phyloP scores from a whole-genome alignment of 805 yeast genomes.

The Candida silvatica region DNA sequence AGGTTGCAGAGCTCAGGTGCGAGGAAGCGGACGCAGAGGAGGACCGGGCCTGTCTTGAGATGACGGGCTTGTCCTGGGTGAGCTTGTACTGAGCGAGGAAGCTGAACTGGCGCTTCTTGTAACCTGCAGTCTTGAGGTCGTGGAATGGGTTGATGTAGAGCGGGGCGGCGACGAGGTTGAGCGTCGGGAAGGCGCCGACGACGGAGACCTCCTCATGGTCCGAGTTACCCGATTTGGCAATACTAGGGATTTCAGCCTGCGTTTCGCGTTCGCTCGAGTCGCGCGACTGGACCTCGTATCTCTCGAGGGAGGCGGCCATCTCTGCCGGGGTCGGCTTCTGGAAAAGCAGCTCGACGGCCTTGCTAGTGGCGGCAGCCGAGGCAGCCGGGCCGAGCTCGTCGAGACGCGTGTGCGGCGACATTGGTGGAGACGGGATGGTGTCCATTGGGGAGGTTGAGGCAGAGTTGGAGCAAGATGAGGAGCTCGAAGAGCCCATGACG shows the following conservation, averaged over 20 bases:
- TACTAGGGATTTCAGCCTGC: too few species aligned
- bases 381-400: conserved; percentile 5
- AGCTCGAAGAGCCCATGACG: not conserved
- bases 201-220: too few species aligned
- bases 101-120: conserved; percentile 38
- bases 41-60: too few species aligned
- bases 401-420: conserved; percentile 27
- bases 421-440: conserved; percentile 30
- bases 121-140: conserved; percentile 31
- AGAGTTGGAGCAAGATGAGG: not conserved
- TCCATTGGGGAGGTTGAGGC: not conserved
- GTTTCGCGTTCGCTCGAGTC: too few species aligned
- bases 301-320: conserved; percentile 6
- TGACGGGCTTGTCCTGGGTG: conserved; percentile 1
- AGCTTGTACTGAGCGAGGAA: conserved; percentile 45
- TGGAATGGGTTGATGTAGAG: conserved; percentile 46
- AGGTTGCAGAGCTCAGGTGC: not conserved
- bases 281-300: too few species aligned
- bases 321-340: conserved; percentile 16
- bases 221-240: too few species aligned
- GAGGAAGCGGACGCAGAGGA: not conserved
- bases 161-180: conserved; percentile 32
- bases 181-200: conserved; percentile 44
- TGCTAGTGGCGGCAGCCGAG: conserved; percentile 18
- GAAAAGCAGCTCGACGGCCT: conserved; percentile 20